phyloP scores from a whole-genome alignment of 495 filamentous ascomycete genomes.

The Hypoxylon perforatum region DNA sequence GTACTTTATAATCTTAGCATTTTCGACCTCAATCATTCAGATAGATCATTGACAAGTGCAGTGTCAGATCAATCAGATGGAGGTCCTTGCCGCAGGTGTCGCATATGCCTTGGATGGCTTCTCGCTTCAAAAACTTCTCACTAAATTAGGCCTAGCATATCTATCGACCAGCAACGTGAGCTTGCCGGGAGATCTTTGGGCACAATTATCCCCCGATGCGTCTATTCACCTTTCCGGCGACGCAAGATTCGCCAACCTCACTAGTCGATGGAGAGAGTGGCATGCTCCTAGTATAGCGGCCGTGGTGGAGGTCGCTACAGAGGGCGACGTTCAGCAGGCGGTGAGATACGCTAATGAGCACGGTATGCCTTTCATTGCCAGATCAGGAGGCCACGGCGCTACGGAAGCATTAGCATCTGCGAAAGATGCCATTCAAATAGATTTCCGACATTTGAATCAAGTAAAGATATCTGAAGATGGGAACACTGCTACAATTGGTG shows the following conservation, averaged over 20 bases:
- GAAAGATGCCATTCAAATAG: constrained; percentile 45
- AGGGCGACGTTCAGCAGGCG: constrained; percentile 53
- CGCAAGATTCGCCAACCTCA: constrained; percentile 46
- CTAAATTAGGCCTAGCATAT: too few relatives aligned
- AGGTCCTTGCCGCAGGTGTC: too few relatives aligned
- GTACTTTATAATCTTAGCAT: too few relatives aligned
- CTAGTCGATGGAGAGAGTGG: constrained; percentile 52
- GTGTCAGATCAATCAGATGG: too few relatives aligned
- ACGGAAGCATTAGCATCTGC: constrained; percentile 6
- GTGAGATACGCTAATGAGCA: constrained; percentile 41
- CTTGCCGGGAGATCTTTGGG: not conserved
- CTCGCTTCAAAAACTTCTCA: too few relatives aligned
- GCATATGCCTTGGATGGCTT: too few relatives aligned
- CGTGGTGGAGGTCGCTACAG: constrained; percentile 54
- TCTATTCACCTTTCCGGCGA: constrained; percentile 11
- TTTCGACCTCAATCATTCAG: too few relatives aligned
- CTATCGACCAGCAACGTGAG: too few relatives aligned
- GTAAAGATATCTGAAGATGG: constrained; percentile 45
- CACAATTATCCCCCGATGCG: constrained; percentile 8
- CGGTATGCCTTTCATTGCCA: constrained; percentile 23
- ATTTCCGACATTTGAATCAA: constrained; percentile 40
- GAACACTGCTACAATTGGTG: constrained; percentile 60
- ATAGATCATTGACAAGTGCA: too few relatives aligned
- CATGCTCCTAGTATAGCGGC: constrained; percentile 49
- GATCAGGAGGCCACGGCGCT: constrained; percentile 30